A percentile compares a stretch with the other conserved stretches of the same genome.
phyloP scores from a whole-genome alignment of 2,329 filamentous ascomycete species.

The Colletotrichum melonis region DNA sequence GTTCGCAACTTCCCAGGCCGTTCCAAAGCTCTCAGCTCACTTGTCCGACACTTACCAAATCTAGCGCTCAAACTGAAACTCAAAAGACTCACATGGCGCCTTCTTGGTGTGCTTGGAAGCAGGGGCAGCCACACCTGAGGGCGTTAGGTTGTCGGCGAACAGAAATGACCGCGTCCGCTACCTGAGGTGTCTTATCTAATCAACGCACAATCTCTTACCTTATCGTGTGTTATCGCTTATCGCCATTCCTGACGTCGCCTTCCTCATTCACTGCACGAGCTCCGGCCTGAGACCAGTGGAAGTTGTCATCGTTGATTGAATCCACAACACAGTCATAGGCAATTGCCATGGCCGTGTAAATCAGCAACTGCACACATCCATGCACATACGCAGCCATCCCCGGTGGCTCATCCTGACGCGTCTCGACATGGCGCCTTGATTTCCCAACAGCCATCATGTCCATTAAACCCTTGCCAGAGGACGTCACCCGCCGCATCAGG shows the following conservation, averaged over 20 bases:
- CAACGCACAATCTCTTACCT: neutral
- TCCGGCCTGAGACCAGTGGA: neutral
- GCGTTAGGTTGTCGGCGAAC: neutral
- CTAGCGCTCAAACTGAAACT: neutral
- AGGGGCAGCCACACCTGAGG: slow-evolving; percentile 5
- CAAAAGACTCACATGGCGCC: slow-evolving; percentile 3
- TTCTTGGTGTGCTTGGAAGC: slow-evolving; percentile 10
- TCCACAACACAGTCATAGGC: neutral
- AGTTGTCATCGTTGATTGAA: neutral
- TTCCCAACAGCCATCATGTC: slow-evolving; percentile 57
- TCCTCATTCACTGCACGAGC: no score
- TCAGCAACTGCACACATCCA: neutral
- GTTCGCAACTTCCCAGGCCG: neutral
- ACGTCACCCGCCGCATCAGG: slow-evolving; percentile 82
- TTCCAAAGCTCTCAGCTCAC: slow-evolving; percentile 27
- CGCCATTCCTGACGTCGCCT: neutral
- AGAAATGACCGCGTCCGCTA: neutral
- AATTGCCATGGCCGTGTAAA: neutral
- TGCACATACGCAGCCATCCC: neutral
- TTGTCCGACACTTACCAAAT: neutral
- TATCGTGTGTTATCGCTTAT: neutral
- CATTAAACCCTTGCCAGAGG: slow-evolving; percentile 76
- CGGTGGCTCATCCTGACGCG: slow-evolving; percentile 1
- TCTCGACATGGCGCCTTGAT: slow-evolving; percentile 12
- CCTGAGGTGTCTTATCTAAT: neutral